A percentile compares a stretch with the other conserved stretches of the same genome.
Evolutionary conservation across 2,329 filamentous ascomycete genomes (phyloP).

Genomic region (Nemania abortiva): DNA sequence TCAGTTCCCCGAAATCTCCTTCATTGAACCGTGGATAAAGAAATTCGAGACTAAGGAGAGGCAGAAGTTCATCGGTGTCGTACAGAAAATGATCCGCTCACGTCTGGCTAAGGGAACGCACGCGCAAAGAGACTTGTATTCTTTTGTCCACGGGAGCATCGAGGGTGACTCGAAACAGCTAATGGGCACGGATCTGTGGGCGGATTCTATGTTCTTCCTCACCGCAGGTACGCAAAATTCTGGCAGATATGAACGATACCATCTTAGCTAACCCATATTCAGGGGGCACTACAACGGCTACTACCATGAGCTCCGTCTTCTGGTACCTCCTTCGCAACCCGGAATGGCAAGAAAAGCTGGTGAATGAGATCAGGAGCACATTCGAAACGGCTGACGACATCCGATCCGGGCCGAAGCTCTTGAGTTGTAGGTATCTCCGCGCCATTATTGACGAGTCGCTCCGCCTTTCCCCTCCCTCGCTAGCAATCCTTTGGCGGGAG

Average conservation of each 20-base stretch:
- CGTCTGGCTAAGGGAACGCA: neutral
- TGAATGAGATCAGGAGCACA: neutral
- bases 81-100: too few species aligned
- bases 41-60: too few species aligned
- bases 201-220: neutral
- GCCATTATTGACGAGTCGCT: constrained; percentile 6
- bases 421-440: neutral
- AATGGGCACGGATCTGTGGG: neutral
- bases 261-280: neutral
- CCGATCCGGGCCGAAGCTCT: neutral
- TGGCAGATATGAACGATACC: neutral
- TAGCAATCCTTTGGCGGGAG: neutral
- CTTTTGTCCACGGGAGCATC: neutral
- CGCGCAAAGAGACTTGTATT: constrained; percentile 4
- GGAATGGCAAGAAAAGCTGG: neutral
- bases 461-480: neutral
- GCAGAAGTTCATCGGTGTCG: too few species aligned
- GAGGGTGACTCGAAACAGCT: neutral
- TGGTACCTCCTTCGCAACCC: neutral
- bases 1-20: too few species aligned
- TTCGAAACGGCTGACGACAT: neutral
- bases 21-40: too few species aligned
- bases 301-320: neutral
- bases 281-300: neutral
- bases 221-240: neutral